These are phyloP conservation scores for Citrus unshiu DNA, from an alignment of 345 rosid species.

Conservation along the genomic window DNA sequence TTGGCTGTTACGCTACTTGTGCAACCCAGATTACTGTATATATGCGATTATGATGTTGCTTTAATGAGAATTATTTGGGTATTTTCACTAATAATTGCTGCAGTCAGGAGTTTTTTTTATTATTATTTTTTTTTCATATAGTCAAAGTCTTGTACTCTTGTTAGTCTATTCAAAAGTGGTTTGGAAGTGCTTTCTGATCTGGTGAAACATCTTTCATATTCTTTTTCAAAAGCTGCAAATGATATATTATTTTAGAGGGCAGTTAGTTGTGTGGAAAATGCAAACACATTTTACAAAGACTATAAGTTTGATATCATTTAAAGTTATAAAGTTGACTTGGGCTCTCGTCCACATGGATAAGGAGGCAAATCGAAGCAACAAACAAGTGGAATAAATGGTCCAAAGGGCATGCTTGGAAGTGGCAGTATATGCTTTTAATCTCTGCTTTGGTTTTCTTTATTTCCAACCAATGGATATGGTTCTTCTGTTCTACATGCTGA, in stretches of 20 bases:
- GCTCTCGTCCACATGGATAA: conserved; percentile 17
- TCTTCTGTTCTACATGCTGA: not conserved
- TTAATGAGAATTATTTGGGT: not conserved
- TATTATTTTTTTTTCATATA: too few species aligned
- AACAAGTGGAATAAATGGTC: not conserved
- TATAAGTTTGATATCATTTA: not conserved
- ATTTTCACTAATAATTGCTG: not conserved
- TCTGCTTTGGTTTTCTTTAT: not conserved
- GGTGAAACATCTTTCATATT: not conserved
- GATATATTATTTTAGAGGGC: not conserved
- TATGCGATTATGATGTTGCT: not conserved
- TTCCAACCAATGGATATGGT: not conserved
- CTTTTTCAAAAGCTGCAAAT: not conserved
- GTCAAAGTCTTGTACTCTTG: not conserved
- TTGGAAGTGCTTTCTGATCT: not conserved
- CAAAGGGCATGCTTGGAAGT: not conserved
- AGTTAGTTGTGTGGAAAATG: not conserved
- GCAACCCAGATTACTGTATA: not conserved
- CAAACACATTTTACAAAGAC: not conserved
- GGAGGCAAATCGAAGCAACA: conserved; percentile 2
- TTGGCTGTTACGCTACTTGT: not conserved
- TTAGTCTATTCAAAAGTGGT: not conserved
- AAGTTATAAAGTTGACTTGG: conserved; percentile 1
- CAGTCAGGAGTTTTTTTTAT: not conserved
- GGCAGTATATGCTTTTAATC: not conserved